Conservation (phyloP, 257 asterid genomes). For the Nicotiana sylvestris region DNA sequence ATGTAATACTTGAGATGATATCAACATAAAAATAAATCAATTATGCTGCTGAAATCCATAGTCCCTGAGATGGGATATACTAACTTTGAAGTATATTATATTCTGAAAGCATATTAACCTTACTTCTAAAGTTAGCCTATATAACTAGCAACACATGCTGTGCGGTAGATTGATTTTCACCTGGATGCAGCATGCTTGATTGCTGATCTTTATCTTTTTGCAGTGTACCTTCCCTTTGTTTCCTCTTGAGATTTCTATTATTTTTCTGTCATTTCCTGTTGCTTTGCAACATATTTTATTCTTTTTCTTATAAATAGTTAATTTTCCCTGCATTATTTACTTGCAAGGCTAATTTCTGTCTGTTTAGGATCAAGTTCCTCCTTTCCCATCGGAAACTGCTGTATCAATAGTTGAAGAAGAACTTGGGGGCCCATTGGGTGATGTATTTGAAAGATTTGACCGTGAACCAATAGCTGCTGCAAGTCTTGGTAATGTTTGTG, state of each 20-base stretch:
- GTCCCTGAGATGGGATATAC: background rate
- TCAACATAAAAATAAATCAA: background rate
- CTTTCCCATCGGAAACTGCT: constrained; percentile 85
- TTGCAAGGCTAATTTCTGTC: background rate
- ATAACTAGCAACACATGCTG: background rate
- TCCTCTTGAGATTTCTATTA: background rate
- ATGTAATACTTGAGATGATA: background rate
- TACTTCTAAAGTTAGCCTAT: background rate
- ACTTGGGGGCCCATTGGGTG: constrained; percentile 54
- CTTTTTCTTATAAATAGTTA: background rate
- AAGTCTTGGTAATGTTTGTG: constrained; percentile 63
- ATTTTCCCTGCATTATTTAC: background rate
- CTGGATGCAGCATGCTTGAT: background rate
- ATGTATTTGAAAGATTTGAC: constrained; percentile 69
- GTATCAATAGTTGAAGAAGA: constrained; percentile 79
- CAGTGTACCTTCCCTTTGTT: background rate
- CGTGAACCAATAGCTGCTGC: constrained; percentile 94
- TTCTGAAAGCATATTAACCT: background rate
- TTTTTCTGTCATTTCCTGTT: background rate
- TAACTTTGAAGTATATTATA: background rate
- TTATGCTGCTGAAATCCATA: background rate
- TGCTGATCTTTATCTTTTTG: background rate
- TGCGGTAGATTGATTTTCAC: constrained; percentile 3
- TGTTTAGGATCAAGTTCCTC: constrained; percentile 82
- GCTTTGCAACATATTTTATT: background rate